A percentile compares a stretch with the other conserved stretches of the same genome.
phyloP scores from a whole-genome alignment of 441 rosid genomes.

The Adansonia madagascariensis region DNA sequence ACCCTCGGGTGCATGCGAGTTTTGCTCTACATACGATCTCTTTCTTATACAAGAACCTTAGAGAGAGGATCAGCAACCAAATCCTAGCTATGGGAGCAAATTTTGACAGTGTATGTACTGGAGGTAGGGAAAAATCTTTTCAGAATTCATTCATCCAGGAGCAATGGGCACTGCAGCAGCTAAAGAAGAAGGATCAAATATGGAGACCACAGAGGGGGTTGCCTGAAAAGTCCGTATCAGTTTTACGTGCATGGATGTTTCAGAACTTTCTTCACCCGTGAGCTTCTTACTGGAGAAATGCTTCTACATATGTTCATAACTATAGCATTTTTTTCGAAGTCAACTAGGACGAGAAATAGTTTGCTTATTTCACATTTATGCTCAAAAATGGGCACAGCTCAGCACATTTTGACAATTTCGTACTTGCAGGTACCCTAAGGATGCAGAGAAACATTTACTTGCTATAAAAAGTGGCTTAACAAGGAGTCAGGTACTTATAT shows the following conservation, averaged over 20 bases:
- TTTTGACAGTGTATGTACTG: constrained; percentile 26
- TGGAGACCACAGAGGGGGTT: constrained; percentile 95
- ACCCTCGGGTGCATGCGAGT: constrained; percentile 74
- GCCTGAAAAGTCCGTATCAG: constrained; percentile 84
- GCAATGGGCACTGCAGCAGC: constrained; percentile 82
- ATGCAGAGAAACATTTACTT: constrained; percentile 92
- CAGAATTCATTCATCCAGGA: constrained; percentile 60
- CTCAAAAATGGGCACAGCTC: background rate
- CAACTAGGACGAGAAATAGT: background rate
- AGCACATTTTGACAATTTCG: constrained; percentile 3
- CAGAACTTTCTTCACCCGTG: constrained; percentile 97
- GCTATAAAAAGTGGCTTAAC: constrained; percentile 90
- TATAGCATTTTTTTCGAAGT: background rate
- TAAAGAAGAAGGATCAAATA: constrained; percentile 68
- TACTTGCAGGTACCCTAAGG: constrained; percentile 81
- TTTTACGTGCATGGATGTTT: constrained; percentile 93
- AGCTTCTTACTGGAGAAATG: constrained; percentile 27
- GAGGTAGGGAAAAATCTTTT: constrained; percentile 49
- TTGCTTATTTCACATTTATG: background rate
- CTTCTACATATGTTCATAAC: background rate
- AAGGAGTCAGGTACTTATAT: constrained; percentile 73
- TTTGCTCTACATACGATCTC: constrained; percentile 78
- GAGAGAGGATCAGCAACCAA: constrained; percentile 82
- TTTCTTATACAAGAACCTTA: constrained; percentile 64
- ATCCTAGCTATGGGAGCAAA: constrained; percentile 70